Conservation (phyloP, 2,329 filamentous ascomycete species). For the Sporothrix luriei region DNA sequence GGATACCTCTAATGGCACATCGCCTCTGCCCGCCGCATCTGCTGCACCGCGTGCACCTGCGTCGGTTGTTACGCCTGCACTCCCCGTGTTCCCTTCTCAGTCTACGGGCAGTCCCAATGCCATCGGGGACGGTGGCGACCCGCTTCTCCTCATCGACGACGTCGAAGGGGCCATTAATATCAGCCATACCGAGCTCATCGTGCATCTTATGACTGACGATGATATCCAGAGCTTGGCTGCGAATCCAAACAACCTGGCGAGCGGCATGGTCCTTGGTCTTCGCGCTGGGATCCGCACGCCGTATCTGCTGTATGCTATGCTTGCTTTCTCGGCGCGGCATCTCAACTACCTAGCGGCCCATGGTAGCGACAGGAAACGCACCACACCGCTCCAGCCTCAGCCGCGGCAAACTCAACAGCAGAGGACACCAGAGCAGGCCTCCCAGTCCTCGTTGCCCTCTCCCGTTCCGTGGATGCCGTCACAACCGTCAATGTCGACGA, state of each 20-base stretch:
- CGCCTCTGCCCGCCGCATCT: background rate
- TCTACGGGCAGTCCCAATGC: slow-evolving; percentile 2
- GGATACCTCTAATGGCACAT: background rate
- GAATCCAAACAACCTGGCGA: slow-evolving; percentile 34
- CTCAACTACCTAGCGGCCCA: slow-evolving; percentile 36
- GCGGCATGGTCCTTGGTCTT: slow-evolving; percentile 37
- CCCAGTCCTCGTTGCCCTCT: background rate
- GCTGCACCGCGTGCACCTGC: background rate
- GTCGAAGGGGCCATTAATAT: slow-evolving; percentile 39
- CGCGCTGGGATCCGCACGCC: slow-evolving; percentile 39
- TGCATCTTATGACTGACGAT: slow-evolving; percentile 39
- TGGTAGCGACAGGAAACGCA: background rate
- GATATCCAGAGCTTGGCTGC: slow-evolving; percentile 39
- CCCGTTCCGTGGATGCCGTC: background rate
- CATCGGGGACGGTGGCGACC: background rate
- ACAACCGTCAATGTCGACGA: background rate
- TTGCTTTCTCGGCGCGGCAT: slow-evolving; percentile 45
- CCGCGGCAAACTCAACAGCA: background rate
- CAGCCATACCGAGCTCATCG: slow-evolving; percentile 44
- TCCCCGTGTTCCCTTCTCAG: slow-evolving; percentile 7
- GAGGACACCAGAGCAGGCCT: background rate
- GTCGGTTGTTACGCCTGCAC: slow-evolving; percentile 15
- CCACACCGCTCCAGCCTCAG: background rate
- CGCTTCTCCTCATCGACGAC: slow-evolving; percentile 29
- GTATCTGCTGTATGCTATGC: slow-evolving; percentile 45